Evolutionary conservation across 2,329 filamentous ascomycete species (phyloP), one percentile per base, ranked within the genome.

Genomic region (Botrytis cinerea): DNA sequence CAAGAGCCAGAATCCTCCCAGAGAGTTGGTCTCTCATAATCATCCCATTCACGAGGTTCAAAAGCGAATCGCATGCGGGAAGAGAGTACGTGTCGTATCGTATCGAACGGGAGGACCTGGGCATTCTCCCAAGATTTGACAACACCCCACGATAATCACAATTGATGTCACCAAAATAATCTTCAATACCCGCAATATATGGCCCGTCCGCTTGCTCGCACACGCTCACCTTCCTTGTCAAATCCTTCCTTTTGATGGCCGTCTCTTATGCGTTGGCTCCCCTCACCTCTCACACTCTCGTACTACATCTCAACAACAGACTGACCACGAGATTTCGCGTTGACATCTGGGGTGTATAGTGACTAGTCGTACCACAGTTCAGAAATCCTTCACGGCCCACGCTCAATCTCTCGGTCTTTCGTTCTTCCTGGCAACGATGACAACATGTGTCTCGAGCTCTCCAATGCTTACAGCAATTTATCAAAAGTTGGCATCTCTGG

Each of bases 61-160:
- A 32, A 32, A 48, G 10, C 32, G 22, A 61, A 9, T 40, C 25
- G 25, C 48, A 51, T 51, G n/a, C 14, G 25, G 35, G 10, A 40
- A 40, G 22, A 16, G 14, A 45, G 6, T 45, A 45, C 16, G 51
- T 28, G 16, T 14, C 40, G 40, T 43, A 43, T 25, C 48, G 25
- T 7, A 51, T 51, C n/a, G 48, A 22, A 51, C 48, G 48, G n/a
- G 5, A n/a, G 48, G 48, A n/a, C 25, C 48, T 14, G 7, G 48
- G 51, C 18, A 54, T 18, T 61, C 32, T 40, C 59, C 40, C 14
- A 18, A 43, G 38, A n/a, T 16, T n/a, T 18, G 20, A 28, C 61
- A 40, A 45, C 38, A 40, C 40, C 61, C 25, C 25, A 63, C 61
- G 61, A 63, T 43, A 63, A 63, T 63, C 61, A 38, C 43, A 62